These are phyloP conservation scores for Sarocladium kiliense DNA, from an alignment of 2,329 filamentous ascomycete genomes.

Conservation along the genomic window DNA sequence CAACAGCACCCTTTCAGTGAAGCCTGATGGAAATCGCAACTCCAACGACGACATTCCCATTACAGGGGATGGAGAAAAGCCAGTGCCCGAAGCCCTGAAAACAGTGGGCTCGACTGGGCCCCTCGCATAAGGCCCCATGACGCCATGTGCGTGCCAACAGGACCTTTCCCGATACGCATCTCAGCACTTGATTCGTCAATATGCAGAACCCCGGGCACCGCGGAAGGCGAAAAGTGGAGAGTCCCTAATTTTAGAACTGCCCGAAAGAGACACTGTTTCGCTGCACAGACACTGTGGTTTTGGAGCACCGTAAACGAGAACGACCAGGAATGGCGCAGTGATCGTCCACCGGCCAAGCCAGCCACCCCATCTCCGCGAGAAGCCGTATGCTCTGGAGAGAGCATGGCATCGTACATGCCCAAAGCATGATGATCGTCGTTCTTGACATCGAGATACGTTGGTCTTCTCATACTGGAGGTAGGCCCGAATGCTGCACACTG, in stretches of 20 bases:
- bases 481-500: neutral
- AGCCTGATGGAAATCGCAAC: neutral
- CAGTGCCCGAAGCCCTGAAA: neutral
- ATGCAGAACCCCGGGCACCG: neutral
- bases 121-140: neutral
- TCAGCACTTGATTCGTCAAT: neutral
- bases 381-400: too few species aligned
- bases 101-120: neutral
- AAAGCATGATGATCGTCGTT: too few species aligned
- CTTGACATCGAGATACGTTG: too few species aligned
- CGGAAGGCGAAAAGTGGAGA: neutral
- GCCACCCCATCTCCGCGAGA: neutral
- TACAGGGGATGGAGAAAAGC: neutral
- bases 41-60: neutral
- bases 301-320: neutral
- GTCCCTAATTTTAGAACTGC: constrained; percentile 1
- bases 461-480: too few species aligned
- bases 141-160: constrained; percentile 7
- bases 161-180: neutral
- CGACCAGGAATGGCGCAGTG: neutral
- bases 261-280: neutral
- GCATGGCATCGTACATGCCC: too few species aligned
- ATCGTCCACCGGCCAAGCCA: neutral
- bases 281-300: neutral
- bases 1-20: neutral